phyloP scores from a whole-genome alignment of 768 basidiomycete genomes.

The Scleroderma bovista region DNA sequence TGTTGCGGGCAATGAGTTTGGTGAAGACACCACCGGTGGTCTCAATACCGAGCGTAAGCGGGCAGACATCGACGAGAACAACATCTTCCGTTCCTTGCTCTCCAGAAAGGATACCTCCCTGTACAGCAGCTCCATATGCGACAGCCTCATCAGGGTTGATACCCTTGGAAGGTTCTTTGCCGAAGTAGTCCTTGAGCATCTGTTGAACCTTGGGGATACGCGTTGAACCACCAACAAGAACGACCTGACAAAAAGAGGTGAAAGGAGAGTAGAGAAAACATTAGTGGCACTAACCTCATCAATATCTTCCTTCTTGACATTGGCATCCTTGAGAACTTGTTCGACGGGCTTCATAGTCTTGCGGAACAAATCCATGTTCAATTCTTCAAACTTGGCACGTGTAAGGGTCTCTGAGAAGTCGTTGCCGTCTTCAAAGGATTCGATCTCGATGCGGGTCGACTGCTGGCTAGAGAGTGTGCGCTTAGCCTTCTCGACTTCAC shows the following conservation, averaged over 20 bases:
- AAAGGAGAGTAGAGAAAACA: background rate
- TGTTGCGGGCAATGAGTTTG: constrained; percentile 96
- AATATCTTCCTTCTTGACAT: constrained; percentile 96
- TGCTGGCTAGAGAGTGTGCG: constrained; percentile 90
- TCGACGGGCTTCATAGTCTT: constrained; percentile 99
- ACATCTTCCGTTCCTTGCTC: constrained; percentile 87
- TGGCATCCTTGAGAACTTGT: constrained; percentile 96
- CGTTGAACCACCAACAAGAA: constrained; percentile 95
- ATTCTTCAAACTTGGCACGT: constrained; percentile 97
- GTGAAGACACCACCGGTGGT: constrained; percentile 98
- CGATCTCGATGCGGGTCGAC: constrained; percentile 88
- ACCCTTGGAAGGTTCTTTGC: constrained; percentile 94
- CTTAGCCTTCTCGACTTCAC: constrained; percentile 93
- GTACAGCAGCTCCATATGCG: constrained; percentile 97
- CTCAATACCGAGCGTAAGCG: constrained; percentile 97
- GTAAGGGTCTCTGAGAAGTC: constrained; percentile 97
- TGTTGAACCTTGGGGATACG: constrained; percentile 99
- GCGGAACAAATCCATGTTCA: constrained; percentile 98
- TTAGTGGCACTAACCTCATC: constrained; percentile 57
- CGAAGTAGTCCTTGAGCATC: constrained; percentile 96
- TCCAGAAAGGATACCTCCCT: constrained; percentile 96
- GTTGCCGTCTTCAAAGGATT: constrained; percentile 92
- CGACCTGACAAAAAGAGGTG: constrained; percentile 41
- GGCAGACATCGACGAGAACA: constrained; percentile 94
- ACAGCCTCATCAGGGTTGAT: constrained; percentile 99